Evolutionary conservation across 1,284 basidiomycete species (phyloP), one percentile per base, ranked within the genome.

Genomic region (Malassezia sp.): DNA sequence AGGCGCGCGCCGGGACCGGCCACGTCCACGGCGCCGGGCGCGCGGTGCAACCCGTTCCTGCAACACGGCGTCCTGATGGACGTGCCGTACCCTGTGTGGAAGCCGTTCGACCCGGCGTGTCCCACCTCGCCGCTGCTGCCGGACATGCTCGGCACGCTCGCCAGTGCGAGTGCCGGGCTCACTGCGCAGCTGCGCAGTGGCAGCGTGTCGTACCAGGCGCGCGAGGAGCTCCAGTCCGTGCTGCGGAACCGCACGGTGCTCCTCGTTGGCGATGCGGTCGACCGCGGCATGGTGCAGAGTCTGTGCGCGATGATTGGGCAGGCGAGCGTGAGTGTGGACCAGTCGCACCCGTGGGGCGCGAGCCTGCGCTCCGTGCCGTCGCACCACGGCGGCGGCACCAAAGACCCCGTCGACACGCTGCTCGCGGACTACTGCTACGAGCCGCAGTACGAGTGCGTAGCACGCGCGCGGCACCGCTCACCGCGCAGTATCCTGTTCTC

Each of bases 341-440:
- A 59, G 23, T 40, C 45, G 23, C 71, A 73, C 46, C 56, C 56
- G 1, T 67, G 61, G 60, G 62, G 62, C 15, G 52, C 44, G 23
- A 50, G 54, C 37, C 57, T 63, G 32, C 56, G 53, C 27, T 15
- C 38, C 1, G 61, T 60, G 0, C 17, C 26, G 20, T n/a, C n/a
- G n/a, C n/a, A n/a, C n/a, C n/a, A n/a, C n/a, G n/a, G n/a, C n/a
- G n/a, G n/a, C n/a, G n/a, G n/a, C n/a, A n/a, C 42, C 4, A 37
- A 32, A 12, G 29, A 32, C 22, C 26, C 51, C 3, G 32, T 42
- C 34, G 68, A 72, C 35, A 63, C 60, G 3, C 60, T 67, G 11
- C 47, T 71, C 8, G 71, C 71, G 5, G 59, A 71, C 39, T 62
- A 72, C 42, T 73, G 72, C 58, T 71, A 71, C 53, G 38, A 71